These are phyloP conservation scores for Drechslerella coelobrocha DNA, from an alignment of 2,329 filamentous ascomycete genomes.

Conservation along the genomic window DNA sequence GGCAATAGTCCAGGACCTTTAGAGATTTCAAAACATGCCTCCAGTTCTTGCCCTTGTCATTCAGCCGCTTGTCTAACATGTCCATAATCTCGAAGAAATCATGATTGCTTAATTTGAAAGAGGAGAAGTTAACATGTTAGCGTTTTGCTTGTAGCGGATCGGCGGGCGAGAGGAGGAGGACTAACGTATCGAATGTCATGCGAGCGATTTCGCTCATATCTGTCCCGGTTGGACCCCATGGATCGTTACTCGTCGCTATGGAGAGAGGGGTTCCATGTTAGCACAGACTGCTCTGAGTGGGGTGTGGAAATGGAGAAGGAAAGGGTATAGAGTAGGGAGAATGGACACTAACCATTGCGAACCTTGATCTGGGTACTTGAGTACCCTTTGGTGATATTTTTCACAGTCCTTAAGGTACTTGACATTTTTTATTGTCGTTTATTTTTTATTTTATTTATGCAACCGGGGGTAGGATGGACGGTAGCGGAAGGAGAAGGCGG, in stretches of 20 bases:
- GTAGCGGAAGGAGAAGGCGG: too few species aligned
- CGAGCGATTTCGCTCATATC: constrained; percentile 99
- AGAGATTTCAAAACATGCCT: constrained; percentile 95
- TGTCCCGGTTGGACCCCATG: constrained; percentile 96
- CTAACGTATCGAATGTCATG: constrained; percentile 96
- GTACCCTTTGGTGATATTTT: constrained; percentile 99
- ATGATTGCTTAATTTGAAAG: constrained; percentile 71
- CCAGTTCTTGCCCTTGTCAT: constrained; percentile 99
- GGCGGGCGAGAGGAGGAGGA: constrained; percentile 48
- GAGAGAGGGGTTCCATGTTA: constrained; percentile 54
- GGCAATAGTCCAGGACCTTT: constrained; percentile 96
- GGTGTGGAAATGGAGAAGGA: background rate
- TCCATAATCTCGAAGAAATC: constrained; percentile 99
- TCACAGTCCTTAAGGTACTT: constrained; percentile 94
- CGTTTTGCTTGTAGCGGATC: background rate
- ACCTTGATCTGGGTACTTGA: constrained; percentile 97
- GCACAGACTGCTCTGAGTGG: constrained; percentile 33
- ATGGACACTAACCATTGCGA: constrained; percentile 76
- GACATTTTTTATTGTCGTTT: constrained; percentile 75
- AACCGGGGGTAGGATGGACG: constrained; percentile 2
- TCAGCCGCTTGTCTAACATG: constrained; percentile 97
- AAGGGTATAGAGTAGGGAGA: background rate
- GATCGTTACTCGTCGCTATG: constrained; percentile 94
- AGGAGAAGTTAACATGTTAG: constrained; percentile 11
- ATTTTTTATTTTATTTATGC: too few species aligned